Evolutionary conservation across 495 filamentous ascomycete species (phyloP).

Genomic region (Saxispiralis lemnorum): DNA sequence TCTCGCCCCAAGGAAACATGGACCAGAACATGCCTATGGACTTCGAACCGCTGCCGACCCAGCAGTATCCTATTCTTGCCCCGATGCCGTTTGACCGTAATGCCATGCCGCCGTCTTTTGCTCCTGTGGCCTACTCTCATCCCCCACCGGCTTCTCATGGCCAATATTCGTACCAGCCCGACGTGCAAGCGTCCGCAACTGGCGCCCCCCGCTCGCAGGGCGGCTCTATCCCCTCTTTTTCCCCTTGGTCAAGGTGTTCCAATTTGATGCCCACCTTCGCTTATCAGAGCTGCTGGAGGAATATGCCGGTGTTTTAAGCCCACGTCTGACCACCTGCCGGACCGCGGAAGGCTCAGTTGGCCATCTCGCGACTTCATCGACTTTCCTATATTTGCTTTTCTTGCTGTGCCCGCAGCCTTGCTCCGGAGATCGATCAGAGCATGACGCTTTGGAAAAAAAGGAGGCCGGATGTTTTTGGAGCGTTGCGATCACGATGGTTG

Average conservation of each 20-base stretch:
- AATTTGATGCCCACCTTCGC: constrained; percentile 1
- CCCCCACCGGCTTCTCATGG: constrained; percentile 1
- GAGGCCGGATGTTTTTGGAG: too few species aligned
- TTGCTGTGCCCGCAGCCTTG: too few species aligned
- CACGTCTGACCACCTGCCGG: not conserved
- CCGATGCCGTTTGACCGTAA: not conserved
- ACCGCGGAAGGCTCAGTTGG: too few species aligned
- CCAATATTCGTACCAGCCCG: constrained; percentile 1
- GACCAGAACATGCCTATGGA: not conserved
- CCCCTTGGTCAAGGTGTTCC: not conserved
- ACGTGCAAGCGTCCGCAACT: not conserved
- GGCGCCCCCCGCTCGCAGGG: not conserved
- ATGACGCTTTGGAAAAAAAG: too few species aligned
- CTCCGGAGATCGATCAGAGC: too few species aligned
- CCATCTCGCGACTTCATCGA: too few species aligned
- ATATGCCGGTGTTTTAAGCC: not conserved
- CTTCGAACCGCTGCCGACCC: constrained; percentile 10
- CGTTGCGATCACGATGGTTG: too few species aligned
- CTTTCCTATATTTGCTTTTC: too few species aligned
- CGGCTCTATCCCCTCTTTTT: constrained; percentile 1
- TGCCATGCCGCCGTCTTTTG: not conserved
- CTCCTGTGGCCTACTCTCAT: not conserved
- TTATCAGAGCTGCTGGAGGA: not conserved
- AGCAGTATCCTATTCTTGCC: constrained; percentile 6
- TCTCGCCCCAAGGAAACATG: not conserved